phyloP scores from a whole-genome alignment of 352 stramenopile species.

The Globisporangium echinulatum region DNA sequence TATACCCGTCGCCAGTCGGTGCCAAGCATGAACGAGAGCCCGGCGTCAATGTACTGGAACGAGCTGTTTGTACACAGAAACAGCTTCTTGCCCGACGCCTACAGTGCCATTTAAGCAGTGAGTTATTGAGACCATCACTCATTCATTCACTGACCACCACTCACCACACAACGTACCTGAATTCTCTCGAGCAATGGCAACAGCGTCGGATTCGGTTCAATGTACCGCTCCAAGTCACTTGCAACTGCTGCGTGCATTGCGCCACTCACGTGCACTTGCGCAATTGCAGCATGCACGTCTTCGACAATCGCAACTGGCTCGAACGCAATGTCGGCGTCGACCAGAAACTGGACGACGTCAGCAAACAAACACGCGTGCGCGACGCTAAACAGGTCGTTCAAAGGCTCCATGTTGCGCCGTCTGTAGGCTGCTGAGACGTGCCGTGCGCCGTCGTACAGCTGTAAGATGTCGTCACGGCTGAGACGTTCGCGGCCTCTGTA shows the following conservation, averaged over 20 bases:
- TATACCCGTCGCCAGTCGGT: conserved; percentile 75
- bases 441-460: conserved; percentile 85
- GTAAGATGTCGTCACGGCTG: conserved; percentile 70
- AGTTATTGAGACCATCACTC: background rate
- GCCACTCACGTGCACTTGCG: conserved; percentile 87
- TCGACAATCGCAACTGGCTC: conserved; percentile 84
- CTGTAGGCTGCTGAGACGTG: conserved; percentile 80
- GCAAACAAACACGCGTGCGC: conserved; percentile 92
- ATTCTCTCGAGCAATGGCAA: conserved; percentile 79
- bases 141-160: background rate
- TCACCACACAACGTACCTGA: conserved; percentile 17
- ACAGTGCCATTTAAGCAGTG: background rate
- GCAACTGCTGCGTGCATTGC: conserved; percentile 91
- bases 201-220: conserved; percentile 85
- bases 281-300: conserved; percentile 85
- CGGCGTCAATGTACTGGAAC: conserved; percentile 91
- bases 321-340: conserved; percentile 87
- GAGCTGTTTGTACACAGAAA: conserved; percentile 93
- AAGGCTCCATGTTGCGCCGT: conserved; percentile 83
- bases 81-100: conserved; percentile 83
- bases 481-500: conserved; percentile 85
- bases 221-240: conserved; percentile 75
- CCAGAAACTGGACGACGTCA: conserved; percentile 91
- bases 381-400: conserved; percentile 93
- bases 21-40: conserved; percentile 90